Conservation (phyloP, 768 basidiomycete species). For the Kwoniella sp. region DNA sequence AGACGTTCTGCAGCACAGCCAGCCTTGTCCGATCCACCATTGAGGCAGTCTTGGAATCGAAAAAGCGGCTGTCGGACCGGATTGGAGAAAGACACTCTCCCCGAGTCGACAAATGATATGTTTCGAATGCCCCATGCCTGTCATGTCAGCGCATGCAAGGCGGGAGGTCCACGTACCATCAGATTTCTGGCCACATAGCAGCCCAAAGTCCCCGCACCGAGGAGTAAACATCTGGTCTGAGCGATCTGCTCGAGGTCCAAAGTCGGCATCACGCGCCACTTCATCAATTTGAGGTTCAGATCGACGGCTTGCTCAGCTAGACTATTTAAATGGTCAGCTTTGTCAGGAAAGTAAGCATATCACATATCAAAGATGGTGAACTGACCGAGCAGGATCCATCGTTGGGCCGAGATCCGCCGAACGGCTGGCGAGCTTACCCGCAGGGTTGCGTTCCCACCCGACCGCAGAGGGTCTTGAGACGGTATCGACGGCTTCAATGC, state of each 20-base stretch:
- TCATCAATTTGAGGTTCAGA: constrained; percentile 94
- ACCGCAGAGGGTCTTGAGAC: constrained; percentile 73
- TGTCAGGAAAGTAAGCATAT: too few species aligned
- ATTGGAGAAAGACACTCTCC: constrained; percentile 91
- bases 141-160: not conserved
- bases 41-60: constrained; percentile 87
- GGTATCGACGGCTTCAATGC: not conserved
- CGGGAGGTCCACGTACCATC: constrained; percentile 65
- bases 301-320: constrained; percentile 97
- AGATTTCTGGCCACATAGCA: constrained; percentile 92
- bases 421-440: constrained; percentile 82
- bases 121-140: constrained; percentile 95
- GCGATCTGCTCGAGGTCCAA: constrained; percentile 88
- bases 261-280: constrained; percentile 89
- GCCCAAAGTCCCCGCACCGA: constrained; percentile 94
- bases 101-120: constrained; percentile 90
- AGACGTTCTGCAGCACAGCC: constrained; percentile 81
- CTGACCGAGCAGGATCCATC: constrained; percentile 87
- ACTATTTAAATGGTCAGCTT: constrained; percentile 58
- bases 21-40: constrained; percentile 92
- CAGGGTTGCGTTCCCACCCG: constrained; percentile 93
- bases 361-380: not conserved
- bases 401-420: constrained; percentile 88
- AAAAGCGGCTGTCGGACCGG: constrained; percentile 97
- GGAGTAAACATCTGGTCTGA: constrained; percentile 73